Conservation (phyloP, 768 basidiomycete species). For the Boletus tylopilopsis region DNA sequence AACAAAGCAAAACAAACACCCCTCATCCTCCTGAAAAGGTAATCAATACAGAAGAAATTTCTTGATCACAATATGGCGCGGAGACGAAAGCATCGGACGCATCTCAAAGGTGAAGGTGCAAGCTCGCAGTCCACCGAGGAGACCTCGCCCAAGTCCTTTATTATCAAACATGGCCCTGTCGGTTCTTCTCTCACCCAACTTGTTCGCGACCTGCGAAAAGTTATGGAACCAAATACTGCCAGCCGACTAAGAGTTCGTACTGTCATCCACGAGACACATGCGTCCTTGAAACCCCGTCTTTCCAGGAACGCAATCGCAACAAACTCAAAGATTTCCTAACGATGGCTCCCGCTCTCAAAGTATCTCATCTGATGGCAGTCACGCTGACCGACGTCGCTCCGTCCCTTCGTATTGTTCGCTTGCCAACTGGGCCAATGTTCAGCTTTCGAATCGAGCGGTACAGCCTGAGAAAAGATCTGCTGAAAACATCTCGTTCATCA, state of each 20-base stretch:
- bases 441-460: conserved; percentile 93
- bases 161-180: conserved; percentile 94
- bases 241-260: conserved; percentile 74
- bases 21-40: conserved; percentile 17
- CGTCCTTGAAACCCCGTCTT: conserved; percentile 12
- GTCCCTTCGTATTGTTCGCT: conserved; percentile 78
- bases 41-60: conserved; percentile 11
- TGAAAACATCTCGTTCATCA: conserved; percentile 60
- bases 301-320: conserved; percentile 84
- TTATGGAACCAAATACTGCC: conserved; percentile 98
- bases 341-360: conserved; percentile 85
- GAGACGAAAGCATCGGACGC: conserved; percentile 76
- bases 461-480: conserved; percentile 82
- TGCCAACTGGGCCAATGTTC: conserved; percentile 89
- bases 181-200: conserved; percentile 84
- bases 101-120: conserved; percentile 58
- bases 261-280: background rate
- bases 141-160: conserved; percentile 81
- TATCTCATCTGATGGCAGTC: conserved; percentile 91
- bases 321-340: conserved; percentile 92
- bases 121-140: conserved; percentile 32
- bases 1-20: conserved; percentile 27
- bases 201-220: conserved; percentile 88
- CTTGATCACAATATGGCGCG: conserved; percentile 57
- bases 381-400: conserved; percentile 84